phyloP scores from a whole-genome alignment of 2,329 filamentous ascomycete genomes.

The Alternaria infectoria region DNA sequence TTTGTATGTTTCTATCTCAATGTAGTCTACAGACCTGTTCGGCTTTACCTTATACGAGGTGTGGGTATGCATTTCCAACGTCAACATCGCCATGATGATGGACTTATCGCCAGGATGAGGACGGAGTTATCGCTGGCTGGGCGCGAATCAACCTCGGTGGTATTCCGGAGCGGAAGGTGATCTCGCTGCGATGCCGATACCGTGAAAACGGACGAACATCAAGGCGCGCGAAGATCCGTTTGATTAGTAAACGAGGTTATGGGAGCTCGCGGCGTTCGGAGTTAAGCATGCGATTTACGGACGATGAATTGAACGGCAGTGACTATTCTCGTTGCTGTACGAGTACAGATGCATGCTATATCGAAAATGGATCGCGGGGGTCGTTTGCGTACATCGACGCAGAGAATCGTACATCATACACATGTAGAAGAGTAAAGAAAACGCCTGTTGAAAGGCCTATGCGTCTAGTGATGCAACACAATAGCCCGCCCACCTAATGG shows the following conservation, averaged over 20 bases:
- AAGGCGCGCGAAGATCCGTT: background rate
- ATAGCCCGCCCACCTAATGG: conserved; percentile 10
- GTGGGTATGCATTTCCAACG: background rate
- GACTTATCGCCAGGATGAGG: background rate
- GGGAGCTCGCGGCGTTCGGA: background rate
- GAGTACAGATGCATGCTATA: background rate
- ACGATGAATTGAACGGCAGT: background rate
- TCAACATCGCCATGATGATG: background rate
- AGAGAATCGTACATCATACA: background rate
- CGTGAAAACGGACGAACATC: background rate
- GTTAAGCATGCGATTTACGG: background rate
- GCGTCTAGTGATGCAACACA: conserved; percentile 3
- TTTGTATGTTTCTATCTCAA: background rate
- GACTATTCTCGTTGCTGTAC: background rate
- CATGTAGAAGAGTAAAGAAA: background rate
- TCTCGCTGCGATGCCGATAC: background rate
- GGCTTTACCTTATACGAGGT: background rate
- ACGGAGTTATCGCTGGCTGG: background rate
- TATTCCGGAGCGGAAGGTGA: background rate
- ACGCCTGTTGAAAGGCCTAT: conserved; percentile 8
- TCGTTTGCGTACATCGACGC: background rate
- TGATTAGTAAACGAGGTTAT: background rate
- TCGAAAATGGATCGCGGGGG: background rate
- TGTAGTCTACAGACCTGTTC: background rate
- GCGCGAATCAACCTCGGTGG: background rate